These are phyloP conservation scores for Lodderomyces metapsilosis DNA, from an alignment of 1,139 yeast genomes.

Conservation along the genomic window DNA sequence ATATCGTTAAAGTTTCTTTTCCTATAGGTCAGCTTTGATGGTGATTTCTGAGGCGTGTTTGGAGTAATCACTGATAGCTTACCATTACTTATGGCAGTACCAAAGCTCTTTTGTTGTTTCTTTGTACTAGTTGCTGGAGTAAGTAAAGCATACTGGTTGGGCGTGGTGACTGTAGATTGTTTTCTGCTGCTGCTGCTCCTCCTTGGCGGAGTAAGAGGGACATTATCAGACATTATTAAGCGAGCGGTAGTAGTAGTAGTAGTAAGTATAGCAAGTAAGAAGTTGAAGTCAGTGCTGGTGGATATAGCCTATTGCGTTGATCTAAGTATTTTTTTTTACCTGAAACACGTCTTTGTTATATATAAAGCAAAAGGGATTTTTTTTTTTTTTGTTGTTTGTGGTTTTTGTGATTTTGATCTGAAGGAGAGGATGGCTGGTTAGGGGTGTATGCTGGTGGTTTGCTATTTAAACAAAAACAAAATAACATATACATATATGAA, in stretches of 20 bases:
- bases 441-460: too few species aligned
- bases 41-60: constrained; percentile 38
- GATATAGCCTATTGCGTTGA: too few species aligned
- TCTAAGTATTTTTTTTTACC: too few species aligned
- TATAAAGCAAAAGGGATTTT: too few species aligned
- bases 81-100: not conserved
- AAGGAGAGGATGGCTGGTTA: too few species aligned
- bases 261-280: not conserved
- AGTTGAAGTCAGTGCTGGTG: too few species aligned
- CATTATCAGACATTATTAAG: not conserved
- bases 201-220: constrained; percentile 2
- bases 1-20: constrained; percentile 12
- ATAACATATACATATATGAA: too few species aligned
- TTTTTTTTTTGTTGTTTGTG: too few species aligned
- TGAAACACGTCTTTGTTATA: too few species aligned
- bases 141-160: constrained; percentile 1
- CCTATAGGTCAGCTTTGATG: constrained; percentile 9
- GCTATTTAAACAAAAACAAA: too few species aligned
- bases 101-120: constrained; percentile 4
- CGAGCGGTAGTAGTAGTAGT: not conserved
- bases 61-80: constrained; percentile 28
- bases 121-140: constrained; percentile 7
- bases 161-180: constrained; percentile 1
- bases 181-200: not conserved
- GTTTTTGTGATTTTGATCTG: too few species aligned